phyloP scores from a whole-genome alignment of 495 filamentous ascomycete species.

The Aspergillus bertholletiae region DNA sequence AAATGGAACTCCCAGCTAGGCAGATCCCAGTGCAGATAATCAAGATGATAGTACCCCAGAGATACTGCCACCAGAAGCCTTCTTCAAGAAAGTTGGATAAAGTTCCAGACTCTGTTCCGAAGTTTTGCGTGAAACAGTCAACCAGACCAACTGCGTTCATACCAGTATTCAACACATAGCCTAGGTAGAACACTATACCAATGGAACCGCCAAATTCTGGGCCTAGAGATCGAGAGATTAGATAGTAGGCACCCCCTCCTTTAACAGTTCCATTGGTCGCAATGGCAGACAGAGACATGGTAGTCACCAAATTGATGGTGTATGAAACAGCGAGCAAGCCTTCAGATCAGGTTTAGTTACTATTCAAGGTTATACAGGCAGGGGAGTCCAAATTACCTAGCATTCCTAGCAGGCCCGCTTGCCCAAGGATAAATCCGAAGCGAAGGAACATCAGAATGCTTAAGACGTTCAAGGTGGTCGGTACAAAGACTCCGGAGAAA shows the following conservation, averaged over 20 bases:
- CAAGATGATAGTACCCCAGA: constrained; percentile 71
- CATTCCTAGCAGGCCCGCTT: constrained; percentile 75
- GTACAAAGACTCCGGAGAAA: constrained; percentile 80
- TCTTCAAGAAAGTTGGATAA: constrained; percentile 62
- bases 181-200: constrained; percentile 84
- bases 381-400: constrained; percentile 51
- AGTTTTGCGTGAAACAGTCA: constrained; percentile 76
- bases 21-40: constrained; percentile 73
- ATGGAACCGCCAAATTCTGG: constrained; percentile 92
- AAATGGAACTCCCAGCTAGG: constrained; percentile 75
- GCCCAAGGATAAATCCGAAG: constrained; percentile 76
- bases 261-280: constrained; percentile 88
- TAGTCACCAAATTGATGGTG: constrained; percentile 76
- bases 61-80: constrained; percentile 74
- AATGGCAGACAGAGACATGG: constrained; percentile 82
- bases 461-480: constrained; percentile 82
- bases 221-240: constrained; percentile 82
- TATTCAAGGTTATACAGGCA: not conserved
- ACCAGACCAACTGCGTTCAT: constrained; percentile 87
- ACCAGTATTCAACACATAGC: constrained; percentile 79
- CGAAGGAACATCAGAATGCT: constrained; percentile 91
- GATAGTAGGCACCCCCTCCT: constrained; percentile 83
- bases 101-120: constrained; percentile 57
- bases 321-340: constrained; percentile 71
- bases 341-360: constrained; percentile 19